phyloP scores from a whole-genome alignment of 805 yeast genomes.

The Wilhelminamyces savonicus region DNA sequence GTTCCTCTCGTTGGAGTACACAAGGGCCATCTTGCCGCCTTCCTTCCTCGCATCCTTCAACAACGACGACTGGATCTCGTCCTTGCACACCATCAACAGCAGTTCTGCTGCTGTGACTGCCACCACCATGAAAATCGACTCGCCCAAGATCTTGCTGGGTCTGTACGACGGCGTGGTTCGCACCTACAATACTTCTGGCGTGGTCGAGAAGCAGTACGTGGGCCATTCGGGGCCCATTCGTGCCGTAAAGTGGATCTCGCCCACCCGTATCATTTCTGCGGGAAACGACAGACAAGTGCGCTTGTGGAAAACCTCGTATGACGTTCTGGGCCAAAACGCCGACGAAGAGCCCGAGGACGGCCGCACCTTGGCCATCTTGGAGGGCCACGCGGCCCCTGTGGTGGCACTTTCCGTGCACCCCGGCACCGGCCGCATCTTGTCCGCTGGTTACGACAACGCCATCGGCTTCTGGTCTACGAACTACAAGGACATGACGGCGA shows the following conservation, averaged over 20 bases:
- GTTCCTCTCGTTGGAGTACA: constrained; percentile 75
- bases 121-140: constrained; percentile 19
- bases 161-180: constrained; percentile 94
- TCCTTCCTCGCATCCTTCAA: constrained; percentile 79
- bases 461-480: constrained; percentile 87
- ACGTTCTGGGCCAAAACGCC: constrained; percentile 26
- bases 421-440: constrained; percentile 56
- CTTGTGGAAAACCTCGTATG: constrained; percentile 67
- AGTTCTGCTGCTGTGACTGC: constrained; percentile 13
- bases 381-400: constrained; percentile 89
- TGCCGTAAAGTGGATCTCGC: constrained; percentile 72
- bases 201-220: constrained; percentile 68
- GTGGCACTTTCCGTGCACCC: constrained; percentile 60
- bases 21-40: constrained; percentile 93
- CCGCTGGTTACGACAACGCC: constrained; percentile 77
- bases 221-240: constrained; percentile 90
- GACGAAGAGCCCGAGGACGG: constrained; percentile 49
- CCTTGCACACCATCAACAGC: constrained; percentile 50
- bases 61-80: constrained; percentile 94
- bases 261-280: constrained; percentile 71
- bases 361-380: constrained; percentile 75
- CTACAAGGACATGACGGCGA: constrained; percentile 71
- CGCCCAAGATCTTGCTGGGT: constrained; percentile 70
- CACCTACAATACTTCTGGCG: constrained; percentile 78
- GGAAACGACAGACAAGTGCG: constrained; percentile 88